Percentiles rank a stretch among this genome's conserved stretches.
phyloP scores from a whole-genome alignment of 1,284 basidiomycete species.

The Ceraceosorus guamensis region DNA sequence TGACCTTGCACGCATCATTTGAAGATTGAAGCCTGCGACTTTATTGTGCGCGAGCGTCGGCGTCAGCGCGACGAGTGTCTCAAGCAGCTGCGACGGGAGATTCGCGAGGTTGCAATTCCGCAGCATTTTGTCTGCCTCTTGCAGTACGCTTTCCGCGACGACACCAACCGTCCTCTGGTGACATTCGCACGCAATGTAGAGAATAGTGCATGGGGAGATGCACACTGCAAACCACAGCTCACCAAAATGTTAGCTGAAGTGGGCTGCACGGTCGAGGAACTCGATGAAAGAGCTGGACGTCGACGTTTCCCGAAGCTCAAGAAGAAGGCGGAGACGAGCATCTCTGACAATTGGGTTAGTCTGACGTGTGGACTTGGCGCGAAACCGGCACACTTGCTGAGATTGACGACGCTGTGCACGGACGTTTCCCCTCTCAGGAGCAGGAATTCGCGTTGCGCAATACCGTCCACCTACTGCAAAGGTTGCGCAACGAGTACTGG shows the following conservation, averaged over 20 bases:
- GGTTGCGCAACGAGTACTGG: conserved; percentile 29
- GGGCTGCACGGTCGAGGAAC: too few relatives aligned
- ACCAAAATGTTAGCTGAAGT: too few relatives aligned
- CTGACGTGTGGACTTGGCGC: too few relatives aligned
- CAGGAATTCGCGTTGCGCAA: conserved; percentile 26
- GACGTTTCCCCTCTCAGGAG: too few relatives aligned
- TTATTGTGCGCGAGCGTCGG: conserved; percentile 74
- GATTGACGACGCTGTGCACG: too few relatives aligned
- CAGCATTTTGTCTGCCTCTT: conserved; percentile 56
- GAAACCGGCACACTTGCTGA: too few relatives aligned
- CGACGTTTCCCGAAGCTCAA: too few relatives aligned
- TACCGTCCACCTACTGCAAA: conserved; percentile 27
- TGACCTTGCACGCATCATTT: too few relatives aligned
- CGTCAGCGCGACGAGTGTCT: conserved; percentile 73
- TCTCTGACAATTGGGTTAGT: too few relatives aligned
- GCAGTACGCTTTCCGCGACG: conserved; percentile 58
- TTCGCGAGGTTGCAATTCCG: conserved; percentile 58
- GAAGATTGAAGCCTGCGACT: conserved; percentile 84
- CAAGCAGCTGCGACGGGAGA: conserved; percentile 61
- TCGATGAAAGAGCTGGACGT: too few relatives aligned
- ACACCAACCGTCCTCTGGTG: conserved; percentile 66
- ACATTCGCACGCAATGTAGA: conserved; percentile 65
- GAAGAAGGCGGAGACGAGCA: too few relatives aligned
- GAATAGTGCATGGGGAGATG: conserved; percentile 58
- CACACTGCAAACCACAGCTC: conserved; percentile 58